Base-by-base conservation (phyloP, 2,329 filamentous ascomycete species). In the Colletotrichum costaricense region DNA sequence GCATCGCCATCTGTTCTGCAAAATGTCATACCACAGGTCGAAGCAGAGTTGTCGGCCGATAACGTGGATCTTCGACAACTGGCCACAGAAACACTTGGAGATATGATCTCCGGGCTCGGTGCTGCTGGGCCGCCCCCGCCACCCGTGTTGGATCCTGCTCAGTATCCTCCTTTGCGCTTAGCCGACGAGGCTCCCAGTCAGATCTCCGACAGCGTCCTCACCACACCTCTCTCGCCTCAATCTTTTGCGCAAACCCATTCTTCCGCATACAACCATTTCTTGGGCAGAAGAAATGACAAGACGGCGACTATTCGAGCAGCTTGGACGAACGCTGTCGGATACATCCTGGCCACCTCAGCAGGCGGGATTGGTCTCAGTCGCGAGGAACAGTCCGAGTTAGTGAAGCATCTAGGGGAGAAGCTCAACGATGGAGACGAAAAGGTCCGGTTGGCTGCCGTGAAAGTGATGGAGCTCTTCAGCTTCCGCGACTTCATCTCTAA, bases 61-160 rank as follows among this genome's bases (percentile, higher is more conserved):
- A 97, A 97, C 73, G 88, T 95, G 3, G 92, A 97, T 77, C 86
- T 99, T 68, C 93, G 97, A 66, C 89, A 94, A 72, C 88, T 99
- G 70, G 96, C 96, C 2, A 97, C 96, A 0, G 95, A 98, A 82
- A 98, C 97, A 0, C 90, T 99, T 52, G 97, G 97, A 66, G 96
- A 98, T 80, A 95, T 99, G 87, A 93, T 97, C 30, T 93, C 96
- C 54, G 96, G 96, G 6, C 97, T 98, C 80, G 96, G 96, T 63
- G 94, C 96, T 74, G 95, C 95, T 74, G 96, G 96, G 0, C 94
- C 94, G 68, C 95, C 95, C 19, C 90, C 93, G 16, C 84, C 91
- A 7, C 90, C 93, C 11, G 82, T 86, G 2, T 88, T 98, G 79
- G 95, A 98, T 78, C 94, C 96, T 14, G 90, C 93, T 26, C 92